Evolutionary conservation across 2,329 filamentous ascomycete species (phyloP), one percentile per base, ranked within the genome.

Genomic region (Seiridium cupressi): DNA sequence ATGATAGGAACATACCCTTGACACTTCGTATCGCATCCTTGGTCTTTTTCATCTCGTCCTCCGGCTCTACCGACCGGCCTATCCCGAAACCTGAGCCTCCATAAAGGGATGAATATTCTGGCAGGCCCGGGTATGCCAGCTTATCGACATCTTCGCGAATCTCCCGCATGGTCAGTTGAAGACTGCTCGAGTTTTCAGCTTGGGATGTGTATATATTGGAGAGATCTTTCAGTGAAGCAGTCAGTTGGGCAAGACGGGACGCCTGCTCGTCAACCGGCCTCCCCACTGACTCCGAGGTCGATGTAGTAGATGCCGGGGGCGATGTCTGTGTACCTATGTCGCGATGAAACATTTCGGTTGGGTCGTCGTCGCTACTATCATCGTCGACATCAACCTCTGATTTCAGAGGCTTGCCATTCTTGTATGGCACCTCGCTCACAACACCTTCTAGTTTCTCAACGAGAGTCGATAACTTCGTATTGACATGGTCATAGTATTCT

Each of bases 321-420:
- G 86, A 87, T 0, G 91, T 95, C 73, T 95, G 91, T 1, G 91
- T 90, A 64, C 90, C 90, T 61, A 92, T 84, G 70, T 95, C 91
- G 51, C 90, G 86, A 73, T 93, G 90, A 75, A 92, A 95, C 63
- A 93, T 84, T 73, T 94, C 91, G 1, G 89, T 87, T 1, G 91
- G 91, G 66, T 89, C 87, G 62, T 84, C 83, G 60, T 77, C 79
- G 34, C 81, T 82, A 68, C 78, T 82, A 61, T 77, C 77, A 38
- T 71, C 71, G 13, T 65, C 63, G 4, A 59, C 62, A 40, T 64
- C 55, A 7, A 60, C 55, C 7, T 60, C 64, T 7, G 64, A 64
- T 42, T 61, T 68, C 3, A 66, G 47, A 1, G 48, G 61, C 59
- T 68, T 73, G 51, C 67, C 68, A 48, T 70, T 69, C 47, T 69